These are phyloP conservation scores for Botryotinia calthae DNA, from an alignment of 2,329 filamentous ascomycete genomes.

Conservation along the genomic window DNA sequence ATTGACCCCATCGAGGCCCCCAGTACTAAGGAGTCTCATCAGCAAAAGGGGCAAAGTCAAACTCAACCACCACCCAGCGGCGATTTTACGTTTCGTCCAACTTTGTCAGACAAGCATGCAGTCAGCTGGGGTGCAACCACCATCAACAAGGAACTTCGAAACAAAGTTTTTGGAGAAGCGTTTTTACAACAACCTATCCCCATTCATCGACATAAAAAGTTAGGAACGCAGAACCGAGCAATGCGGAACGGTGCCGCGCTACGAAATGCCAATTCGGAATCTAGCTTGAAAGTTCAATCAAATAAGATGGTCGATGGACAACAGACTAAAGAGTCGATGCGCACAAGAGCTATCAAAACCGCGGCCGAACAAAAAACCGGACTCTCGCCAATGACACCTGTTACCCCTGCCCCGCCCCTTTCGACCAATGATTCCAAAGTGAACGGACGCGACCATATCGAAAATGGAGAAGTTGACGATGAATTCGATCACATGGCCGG, in stretches of 20 bases:
- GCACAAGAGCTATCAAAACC: constrained; percentile 35
- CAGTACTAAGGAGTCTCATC: constrained; percentile 29
- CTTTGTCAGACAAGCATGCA: constrained; percentile 54
- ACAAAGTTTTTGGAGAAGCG: constrained; percentile 81
- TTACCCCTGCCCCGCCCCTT: constrained; percentile 11
- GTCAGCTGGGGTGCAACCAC: constrained; percentile 61
- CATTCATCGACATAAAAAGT: constrained; percentile 71
- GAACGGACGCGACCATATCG: constrained; percentile 2
- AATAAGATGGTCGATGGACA: constrained; percentile 19
- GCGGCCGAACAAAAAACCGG: constrained; percentile 31
- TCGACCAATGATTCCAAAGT: constrained; percentile 8
- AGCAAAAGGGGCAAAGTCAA: constrained; percentile 34
- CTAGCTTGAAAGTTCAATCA: constrained; percentile 35
- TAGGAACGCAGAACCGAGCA: constrained; percentile 59
- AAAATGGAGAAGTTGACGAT: constrained; percentile 40
- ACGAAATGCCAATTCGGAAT: constrained; percentile 37
- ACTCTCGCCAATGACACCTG: constrained; percentile 22
- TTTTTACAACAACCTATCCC: constrained; percentile 82
- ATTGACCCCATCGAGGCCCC: constrained; percentile 29
- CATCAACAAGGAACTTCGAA: constrained; percentile 70
- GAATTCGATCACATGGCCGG: constrained; percentile 48
- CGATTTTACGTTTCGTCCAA: constrained; percentile 40
- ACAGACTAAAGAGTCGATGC: constrained; percentile 47
- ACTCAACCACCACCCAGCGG: constrained; percentile 24
- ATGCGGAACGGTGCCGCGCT: constrained; percentile 50